These are phyloP conservation scores for Odonthalia washingtoniensis DNA, from an alignment of 31 red algal genomes.

Conservation along the genomic window DNA sequence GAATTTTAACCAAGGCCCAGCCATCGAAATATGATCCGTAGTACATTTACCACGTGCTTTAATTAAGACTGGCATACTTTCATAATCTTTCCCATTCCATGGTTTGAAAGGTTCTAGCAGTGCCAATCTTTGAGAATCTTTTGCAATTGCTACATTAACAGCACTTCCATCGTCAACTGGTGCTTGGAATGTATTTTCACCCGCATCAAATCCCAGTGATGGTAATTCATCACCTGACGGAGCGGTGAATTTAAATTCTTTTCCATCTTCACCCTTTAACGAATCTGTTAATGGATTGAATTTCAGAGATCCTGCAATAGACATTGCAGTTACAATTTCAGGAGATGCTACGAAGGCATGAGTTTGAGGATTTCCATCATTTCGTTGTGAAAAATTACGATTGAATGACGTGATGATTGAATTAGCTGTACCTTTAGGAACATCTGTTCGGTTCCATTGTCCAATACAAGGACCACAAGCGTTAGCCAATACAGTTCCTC, in stretches of 20 bases:
- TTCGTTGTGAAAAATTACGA: conserved; percentile 97
- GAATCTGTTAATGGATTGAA: conserved; percentile 95
- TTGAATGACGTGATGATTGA: conserved; percentile 99
- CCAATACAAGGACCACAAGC: conserved; percentile 99
- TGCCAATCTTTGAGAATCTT: conserved; percentile 77
- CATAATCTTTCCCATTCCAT: conserved; percentile 95
- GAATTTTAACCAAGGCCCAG: conserved; percentile 98
- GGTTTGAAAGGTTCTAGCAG: conserved; percentile 88
- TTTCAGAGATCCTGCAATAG: conserved; percentile 83
- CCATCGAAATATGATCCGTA: conserved; percentile 99
- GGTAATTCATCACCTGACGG: conserved; percentile 94
- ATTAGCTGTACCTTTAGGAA: conserved; percentile 93
- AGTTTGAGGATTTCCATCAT: conserved; percentile 97
- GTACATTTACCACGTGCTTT: conserved; percentile 99
- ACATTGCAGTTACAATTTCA: conserved; percentile 97
- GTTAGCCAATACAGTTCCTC: conserved; percentile 96
- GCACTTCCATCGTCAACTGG: conserved; percentile 74
- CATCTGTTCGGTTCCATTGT: conserved; percentile 98
- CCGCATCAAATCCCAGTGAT: conserved; percentile 87
- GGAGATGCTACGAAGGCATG: conserved; percentile 98
- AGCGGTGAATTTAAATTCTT: conserved; percentile 74
- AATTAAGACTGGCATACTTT: conserved; percentile 90
- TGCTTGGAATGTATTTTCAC: conserved; percentile 93
- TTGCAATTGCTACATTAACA: conserved; percentile 70
- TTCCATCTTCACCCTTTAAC: conserved; percentile 82